These are phyloP conservation scores for Neurospora tetraspora DNA, from an alignment of 495 filamentous ascomycete genomes.

Conservation along the genomic window DNA sequence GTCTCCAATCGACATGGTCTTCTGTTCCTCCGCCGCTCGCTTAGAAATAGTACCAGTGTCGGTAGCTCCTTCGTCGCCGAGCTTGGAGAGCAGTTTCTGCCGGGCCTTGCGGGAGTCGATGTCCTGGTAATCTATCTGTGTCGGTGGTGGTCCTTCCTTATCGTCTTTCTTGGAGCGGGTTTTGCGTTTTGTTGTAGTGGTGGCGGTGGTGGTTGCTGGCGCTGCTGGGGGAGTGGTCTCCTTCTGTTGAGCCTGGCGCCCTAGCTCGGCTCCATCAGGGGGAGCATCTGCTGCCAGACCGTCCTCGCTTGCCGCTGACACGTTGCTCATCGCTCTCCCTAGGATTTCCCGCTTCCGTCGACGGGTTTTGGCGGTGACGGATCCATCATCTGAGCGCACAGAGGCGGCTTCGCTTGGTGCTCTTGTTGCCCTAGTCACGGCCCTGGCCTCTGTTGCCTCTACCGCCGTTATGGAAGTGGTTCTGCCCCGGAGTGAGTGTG, in stretches of 20 bases:
- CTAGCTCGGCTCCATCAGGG: not conserved
- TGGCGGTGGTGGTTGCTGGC: not conserved
- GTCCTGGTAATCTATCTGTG: conserved; percentile 40
- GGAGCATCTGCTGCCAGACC: conserved; percentile 7
- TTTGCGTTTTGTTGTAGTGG: not conserved
- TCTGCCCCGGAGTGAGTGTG: not conserved
- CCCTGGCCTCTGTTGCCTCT: not conserved
- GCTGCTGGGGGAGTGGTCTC: not conserved
- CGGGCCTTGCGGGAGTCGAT: conserved; percentile 27
- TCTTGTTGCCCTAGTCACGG: not conserved
- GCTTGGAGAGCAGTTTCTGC: conserved; percentile 23
- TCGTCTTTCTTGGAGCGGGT: conserved; percentile 3
- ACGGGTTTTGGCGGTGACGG: not conserved
- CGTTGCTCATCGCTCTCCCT: conserved; percentile 41
- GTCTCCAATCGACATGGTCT: not conserved
- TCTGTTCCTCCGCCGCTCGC: not conserved
- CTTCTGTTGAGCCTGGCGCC: not conserved
- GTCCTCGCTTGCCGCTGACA: conserved; percentile 29
- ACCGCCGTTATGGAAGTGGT: conserved; percentile 3
- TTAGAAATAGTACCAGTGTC: not conserved
- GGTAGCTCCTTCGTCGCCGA: conserved; percentile 15
- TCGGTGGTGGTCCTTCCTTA: conserved; percentile 24
- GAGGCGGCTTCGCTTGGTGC: not conserved
- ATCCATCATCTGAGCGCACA: not conserved
- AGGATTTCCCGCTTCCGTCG: conserved; percentile 36